A percentile compares a stretch with the other conserved stretches of the same genome.
Evolutionary conservation across 2,329 filamentous ascomycete genomes (phyloP).

Genomic region (Cercospora zeina): DNA sequence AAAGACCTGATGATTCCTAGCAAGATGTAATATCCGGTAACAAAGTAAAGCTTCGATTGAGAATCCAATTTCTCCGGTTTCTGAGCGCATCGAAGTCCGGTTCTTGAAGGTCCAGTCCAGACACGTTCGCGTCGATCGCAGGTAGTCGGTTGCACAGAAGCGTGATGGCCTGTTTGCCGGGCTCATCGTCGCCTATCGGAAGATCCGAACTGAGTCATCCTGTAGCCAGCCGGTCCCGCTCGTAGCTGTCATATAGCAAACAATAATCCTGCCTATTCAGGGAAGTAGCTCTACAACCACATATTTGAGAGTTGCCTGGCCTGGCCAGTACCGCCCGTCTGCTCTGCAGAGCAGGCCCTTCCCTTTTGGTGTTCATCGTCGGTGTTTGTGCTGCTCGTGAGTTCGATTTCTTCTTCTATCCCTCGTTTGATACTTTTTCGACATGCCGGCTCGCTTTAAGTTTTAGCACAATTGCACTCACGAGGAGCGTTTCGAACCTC

Average conservation of each 20-base stretch:
- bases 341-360: neutral
- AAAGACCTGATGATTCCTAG: neutral
- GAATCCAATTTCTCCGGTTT: neutral
- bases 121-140: too few relatives aligned
- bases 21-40: neutral
- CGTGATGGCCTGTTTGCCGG: too few relatives aligned
- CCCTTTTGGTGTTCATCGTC: slow-evolving; percentile 4
- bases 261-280: neutral
- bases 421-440: neutral
- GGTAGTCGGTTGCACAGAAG: too few relatives aligned
- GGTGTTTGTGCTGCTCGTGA: neutral
- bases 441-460: neutral
- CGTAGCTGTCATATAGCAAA: neutral
- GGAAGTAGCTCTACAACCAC: neutral
- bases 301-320: neutral
- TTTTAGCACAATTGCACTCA: neutral
- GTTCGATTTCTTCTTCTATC: neutral
- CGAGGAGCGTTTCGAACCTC: neutral
- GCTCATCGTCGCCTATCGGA: neutral
- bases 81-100: neutral
- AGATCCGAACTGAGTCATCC: neutral
- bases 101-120: too few relatives aligned
- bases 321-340: neutral
- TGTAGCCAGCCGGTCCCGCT: neutral
- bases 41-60: neutral